Conservation (phyloP, 2,329 filamentous ascomycete species). For the Colletotrichum plurivorum region DNA sequence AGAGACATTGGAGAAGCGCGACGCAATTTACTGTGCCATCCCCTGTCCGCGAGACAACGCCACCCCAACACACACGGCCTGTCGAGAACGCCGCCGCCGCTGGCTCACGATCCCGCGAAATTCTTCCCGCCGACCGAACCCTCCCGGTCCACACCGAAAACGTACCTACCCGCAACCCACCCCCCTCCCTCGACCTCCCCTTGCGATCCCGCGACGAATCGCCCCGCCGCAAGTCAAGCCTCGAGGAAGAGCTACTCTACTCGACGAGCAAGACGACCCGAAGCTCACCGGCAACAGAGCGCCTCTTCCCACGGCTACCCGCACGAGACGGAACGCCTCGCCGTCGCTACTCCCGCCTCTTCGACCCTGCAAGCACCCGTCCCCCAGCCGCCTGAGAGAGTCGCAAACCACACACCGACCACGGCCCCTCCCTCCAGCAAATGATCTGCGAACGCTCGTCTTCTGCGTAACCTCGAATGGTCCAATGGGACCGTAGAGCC, state of each 20-base stretch:
- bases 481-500: slow-evolving; percentile 57
- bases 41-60: neutral
- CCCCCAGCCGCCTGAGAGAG: slow-evolving; percentile 7
- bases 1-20: neutral
- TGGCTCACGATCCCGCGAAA: neutral
- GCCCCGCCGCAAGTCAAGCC: too few relatives aligned
- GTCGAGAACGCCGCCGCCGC: neutral
- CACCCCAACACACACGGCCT: neutral
- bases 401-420: slow-evolving; percentile 7
- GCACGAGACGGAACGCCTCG: slow-evolving; percentile 17
- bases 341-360: neutral
- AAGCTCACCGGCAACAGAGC: neutral
- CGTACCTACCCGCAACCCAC: neutral
- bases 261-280: slow-evolving; percentile 1
- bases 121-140: slow-evolving; percentile 6
- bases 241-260: too few relatives aligned
- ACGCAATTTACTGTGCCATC: neutral
- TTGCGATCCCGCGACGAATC: neutral
- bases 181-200: neutral
- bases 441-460: slow-evolving; percentile 56
- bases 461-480: slow-evolving; percentile 59
- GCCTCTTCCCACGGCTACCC: slow-evolving; percentile 4
- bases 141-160: neutral
- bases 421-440: slow-evolving; percentile 10
- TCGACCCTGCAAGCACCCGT: slow-evolving; percentile 15